Evolutionary conservation across 495 filamentous ascomycete genomes (phyloP), one percentile per base, ranked within the genome.

Genomic region (Penicillium manginii): DNA sequence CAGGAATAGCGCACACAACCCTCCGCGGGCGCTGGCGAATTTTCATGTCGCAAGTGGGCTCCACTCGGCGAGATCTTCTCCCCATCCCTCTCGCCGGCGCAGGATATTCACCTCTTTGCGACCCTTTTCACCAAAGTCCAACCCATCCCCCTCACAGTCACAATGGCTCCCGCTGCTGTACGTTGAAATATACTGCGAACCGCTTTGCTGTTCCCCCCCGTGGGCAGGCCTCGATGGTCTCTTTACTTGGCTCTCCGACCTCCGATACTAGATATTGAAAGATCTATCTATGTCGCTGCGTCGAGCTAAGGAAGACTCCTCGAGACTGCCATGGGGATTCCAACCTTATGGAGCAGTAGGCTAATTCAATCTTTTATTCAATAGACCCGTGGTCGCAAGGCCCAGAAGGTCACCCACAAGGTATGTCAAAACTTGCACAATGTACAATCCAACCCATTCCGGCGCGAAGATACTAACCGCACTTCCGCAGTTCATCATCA

Each of bases 301-400:
- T 22, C 46, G 51, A 22, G 18, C 19, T 26, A 35, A 47, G 54
- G 4, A 18, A 42, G 15, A 17, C 5, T 64, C 61, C 50, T 47
- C 52, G 60, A 61, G 59, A 55, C 59, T 55, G 47, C 56, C 54
- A 59, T 51, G 65, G 64, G 70, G 65, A 70, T 54, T 55, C 57
- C 74, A 74, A 74, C 71, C 80, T 81, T 73, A 81, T 83, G 84
- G 90, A 91, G 84, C 92, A 96, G 91, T 96, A 96, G 93, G 92
- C 91, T 96, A 90, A 94, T 74, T 60, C 26, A 33, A 54, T 63
- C 53, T 53, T 66, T 66, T 66, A 48, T 48, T 55, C 51, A 67
- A 70, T 80, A 80, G 78, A 67, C 76, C 73, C 76, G 75, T 74
- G 82, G 78, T 64, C 78, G 79, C 68, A 86, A 86, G 81, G 81